Percentiles rank a stretch among this genome's conserved stretches.
phyloP scores from a whole-genome alignment of 2,329 filamentous ascomycete genomes.

The Colletotrichum cuscutae region DNA sequence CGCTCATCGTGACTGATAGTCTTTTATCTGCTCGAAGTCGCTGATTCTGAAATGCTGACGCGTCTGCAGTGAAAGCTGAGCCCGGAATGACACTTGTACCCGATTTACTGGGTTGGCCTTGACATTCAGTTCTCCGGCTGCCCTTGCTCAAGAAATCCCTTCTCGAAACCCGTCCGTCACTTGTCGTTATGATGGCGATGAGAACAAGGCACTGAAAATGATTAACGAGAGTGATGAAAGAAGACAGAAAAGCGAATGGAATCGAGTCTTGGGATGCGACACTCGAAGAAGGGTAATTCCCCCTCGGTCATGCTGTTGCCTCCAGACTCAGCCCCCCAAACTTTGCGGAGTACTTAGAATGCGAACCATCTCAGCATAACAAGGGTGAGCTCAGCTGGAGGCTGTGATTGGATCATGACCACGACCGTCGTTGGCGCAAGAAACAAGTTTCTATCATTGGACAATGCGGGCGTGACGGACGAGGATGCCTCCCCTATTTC shows the following conservation, averaged over 20 bases:
- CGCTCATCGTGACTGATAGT: conserved; percentile 8
- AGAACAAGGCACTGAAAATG: background rate
- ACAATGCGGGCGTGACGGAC: conserved; percentile 5
- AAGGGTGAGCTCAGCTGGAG: conserved; percentile 9
- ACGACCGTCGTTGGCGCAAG: conserved; percentile 27
- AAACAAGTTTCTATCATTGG: conserved; percentile 30
- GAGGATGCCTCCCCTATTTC: conserved; percentile 33
- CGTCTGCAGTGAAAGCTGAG: background rate
- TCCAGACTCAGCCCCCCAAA: conserved; percentile 32
- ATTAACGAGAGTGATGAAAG: conserved; percentile 8
- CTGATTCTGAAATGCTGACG: background rate
- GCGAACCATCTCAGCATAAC: conserved; percentile 31
- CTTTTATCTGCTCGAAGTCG: background rate
- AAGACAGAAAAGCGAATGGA: background rate
- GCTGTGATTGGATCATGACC: conserved; percentile 34
- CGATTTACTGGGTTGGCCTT: conserved; percentile 1
- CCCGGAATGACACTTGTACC: conserved; percentile 7
- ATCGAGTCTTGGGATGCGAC: background rate
- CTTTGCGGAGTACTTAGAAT: conserved; percentile 16
- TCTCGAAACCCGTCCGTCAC: conserved; percentile 4
- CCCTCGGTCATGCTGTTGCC: conserved; percentile 21
- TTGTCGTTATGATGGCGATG: background rate
- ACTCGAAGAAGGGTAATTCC: conserved; percentile 1
- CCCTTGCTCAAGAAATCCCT: background rate
- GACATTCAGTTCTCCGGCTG: background rate